phyloP scores from a whole-genome alignment of 495 filamentous ascomycete genomes.

The Platismatia glauca region DNA sequence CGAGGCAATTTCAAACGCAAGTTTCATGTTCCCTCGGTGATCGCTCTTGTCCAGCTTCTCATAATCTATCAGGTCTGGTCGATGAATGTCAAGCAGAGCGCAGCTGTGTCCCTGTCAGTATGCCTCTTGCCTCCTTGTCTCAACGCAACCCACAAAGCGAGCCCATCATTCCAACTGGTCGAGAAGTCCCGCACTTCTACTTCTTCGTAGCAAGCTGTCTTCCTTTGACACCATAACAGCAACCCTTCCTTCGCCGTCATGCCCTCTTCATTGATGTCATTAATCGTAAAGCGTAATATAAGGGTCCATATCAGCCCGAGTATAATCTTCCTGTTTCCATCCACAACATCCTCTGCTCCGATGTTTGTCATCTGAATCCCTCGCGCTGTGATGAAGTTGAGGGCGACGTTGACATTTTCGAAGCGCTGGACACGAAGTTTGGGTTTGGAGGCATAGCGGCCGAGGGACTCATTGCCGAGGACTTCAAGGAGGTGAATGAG shows the following conservation, averaged over 20 bases:
- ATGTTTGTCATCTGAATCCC: constrained; percentile 98
- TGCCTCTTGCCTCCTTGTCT: neutral
- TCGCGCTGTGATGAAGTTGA: constrained; percentile 84
- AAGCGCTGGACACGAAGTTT: constrained; percentile 95
- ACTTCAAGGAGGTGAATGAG: constrained; percentile 96
- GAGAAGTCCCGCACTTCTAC: constrained; percentile 93
- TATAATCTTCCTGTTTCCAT: constrained; percentile 96
- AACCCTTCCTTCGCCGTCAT: constrained; percentile 96
- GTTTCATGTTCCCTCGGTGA: constrained; percentile 92
- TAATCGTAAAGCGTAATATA: constrained; percentile 96
- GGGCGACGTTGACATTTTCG: constrained; percentile 93
- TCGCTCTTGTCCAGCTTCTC: constrained; percentile 88
- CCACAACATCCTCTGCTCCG: constrained; percentile 95
- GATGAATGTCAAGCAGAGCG: constrained; percentile 91
- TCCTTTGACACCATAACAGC: constrained; percentile 93
- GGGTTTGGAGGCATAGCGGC: constrained; percentile 89
- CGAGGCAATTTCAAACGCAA: constrained; percentile 90
- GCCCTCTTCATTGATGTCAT: constrained; percentile 95
- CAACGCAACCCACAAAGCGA: constrained; percentile 59
- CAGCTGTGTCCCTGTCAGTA: constrained; percentile 41
- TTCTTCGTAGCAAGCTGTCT: constrained; percentile 96
- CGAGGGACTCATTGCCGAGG: constrained; percentile 84
- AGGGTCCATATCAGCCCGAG: constrained; percentile 95
- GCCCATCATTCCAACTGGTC: constrained; percentile 89
- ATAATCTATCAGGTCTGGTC: constrained; percentile 94